A percentile compares a stretch with the other conserved stretches of the same genome.
Conservation (phyloP, 2,329 filamentous ascomycete species). For the Neopestalotiopsis rosae region DNA sequence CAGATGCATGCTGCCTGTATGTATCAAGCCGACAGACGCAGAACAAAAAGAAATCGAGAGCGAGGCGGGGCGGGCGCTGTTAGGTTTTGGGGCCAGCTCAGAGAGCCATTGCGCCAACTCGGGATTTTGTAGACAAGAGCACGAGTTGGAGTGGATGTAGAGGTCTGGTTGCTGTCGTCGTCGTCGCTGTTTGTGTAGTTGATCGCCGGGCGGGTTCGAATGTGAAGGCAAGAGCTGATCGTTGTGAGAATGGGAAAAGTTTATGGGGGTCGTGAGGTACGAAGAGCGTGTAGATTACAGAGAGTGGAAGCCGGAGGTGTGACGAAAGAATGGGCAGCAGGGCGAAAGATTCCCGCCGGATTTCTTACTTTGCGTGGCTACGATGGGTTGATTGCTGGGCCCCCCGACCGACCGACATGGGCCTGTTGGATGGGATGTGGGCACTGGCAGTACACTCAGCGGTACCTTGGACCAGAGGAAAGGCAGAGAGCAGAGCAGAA, state of each 20-base stretch:
- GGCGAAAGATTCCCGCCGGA: constrained; percentile 10
- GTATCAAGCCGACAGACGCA: not conserved
- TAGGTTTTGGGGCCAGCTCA: constrained; percentile 1
- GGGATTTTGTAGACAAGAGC: not conserved
- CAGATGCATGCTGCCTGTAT: constrained; percentile 9
- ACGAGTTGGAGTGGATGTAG: not conserved
- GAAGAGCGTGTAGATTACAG: not conserved
- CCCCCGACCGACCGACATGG: not conserved
- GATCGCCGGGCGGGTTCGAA: not conserved
- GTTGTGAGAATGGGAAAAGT: constrained; percentile 2
- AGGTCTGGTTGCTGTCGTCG: not conserved
- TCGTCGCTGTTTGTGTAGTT: not conserved
- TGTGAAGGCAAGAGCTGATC: not conserved
- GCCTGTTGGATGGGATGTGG: not conserved
- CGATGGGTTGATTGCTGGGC: not conserved
- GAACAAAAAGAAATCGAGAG: not conserved
- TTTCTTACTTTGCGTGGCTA: not conserved
- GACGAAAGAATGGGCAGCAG: constrained; percentile 15
- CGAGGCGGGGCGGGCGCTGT: constrained; percentile 4
- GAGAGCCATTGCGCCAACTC: constrained; percentile 6
- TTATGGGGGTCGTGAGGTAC: not conserved
- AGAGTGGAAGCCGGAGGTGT: constrained; percentile 5
- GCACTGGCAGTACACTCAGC: not conserved
- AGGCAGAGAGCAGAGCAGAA: no score
- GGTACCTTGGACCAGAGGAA: not conserved